Base-by-base conservation (phyloP, 1,284 basidiomycete genomes). In the Omphalotus olearius region DNA sequence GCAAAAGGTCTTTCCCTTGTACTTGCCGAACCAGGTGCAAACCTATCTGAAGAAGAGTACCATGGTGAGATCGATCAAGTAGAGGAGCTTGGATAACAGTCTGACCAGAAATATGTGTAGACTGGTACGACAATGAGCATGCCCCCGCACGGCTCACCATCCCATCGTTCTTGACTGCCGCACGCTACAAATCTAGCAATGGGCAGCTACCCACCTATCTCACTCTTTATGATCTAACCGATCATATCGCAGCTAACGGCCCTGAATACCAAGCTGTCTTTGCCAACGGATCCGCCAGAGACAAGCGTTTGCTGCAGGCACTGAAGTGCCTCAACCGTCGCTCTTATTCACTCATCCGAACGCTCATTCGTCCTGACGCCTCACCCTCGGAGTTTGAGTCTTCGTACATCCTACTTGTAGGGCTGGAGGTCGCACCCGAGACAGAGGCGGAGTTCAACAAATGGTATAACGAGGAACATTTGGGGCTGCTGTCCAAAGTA, bases 61-160 rank as follows among this genome's bases (percentile, higher is more conserved):
- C 51, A 52, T 47, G 51, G 51, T 52, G 16, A 26, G 45, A 43
- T 17, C n/a, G 2, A 7, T 33, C 30, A 9, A 13, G 30, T 33
- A 13, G 2, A 33, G 7, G 30, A 13, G 9, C 7, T 33, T 10
- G 30, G 30, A 9, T 7, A 33, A 33, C 13, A 13, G 2, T 33
- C 13, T 33, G 30, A 33, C 30, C 23, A 23, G 30, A 33, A 33
- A 13, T 33, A 10, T 33, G 30, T 10, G 30, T 18, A 55, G 54
- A 55, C 26, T 55, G 54, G 54, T 55, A 55, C 38, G 54, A 52
- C 26, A 50, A 45, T n/a, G 54, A 55, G 30, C 54, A 55, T 35
- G 50, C 43, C 10, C 54, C 54, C 4, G 47, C 43, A 6, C 28
- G 54, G 14, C 47, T 55, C 18, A 50, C 50, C 13, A 51, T 55